Conservation (phyloP, 2,329 filamentous ascomycete genomes). For the Cladophialophora bantiana region DNA sequence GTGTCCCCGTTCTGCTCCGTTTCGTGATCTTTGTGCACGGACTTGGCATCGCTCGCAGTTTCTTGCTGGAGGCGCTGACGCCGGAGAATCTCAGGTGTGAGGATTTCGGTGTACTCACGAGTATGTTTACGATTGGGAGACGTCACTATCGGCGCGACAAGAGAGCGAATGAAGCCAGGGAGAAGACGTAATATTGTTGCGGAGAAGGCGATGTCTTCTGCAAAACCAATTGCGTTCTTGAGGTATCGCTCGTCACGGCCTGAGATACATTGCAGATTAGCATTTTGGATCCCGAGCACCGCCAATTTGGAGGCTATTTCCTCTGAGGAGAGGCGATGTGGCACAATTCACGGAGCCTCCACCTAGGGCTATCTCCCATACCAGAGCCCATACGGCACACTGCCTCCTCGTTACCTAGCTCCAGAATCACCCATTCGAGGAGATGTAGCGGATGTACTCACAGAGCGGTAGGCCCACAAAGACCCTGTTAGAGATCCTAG, state of each 20-base stretch:
- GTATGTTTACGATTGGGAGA: constrained; percentile 58
- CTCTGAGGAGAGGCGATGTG: background rate
- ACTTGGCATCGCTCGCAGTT: constrained; percentile 44
- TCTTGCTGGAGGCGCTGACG: constrained; percentile 53
- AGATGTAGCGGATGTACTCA: constrained; percentile 19
- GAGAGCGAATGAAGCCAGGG: constrained; percentile 57
- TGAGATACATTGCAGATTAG: background rate
- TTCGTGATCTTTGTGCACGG: constrained; percentile 44
- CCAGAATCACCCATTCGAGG: background rate
- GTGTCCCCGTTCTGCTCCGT: background rate
- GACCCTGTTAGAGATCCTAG: constrained; percentile 52
- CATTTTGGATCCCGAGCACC: background rate
- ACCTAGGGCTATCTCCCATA: background rate
- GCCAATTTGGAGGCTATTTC: background rate
- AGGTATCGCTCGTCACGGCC: constrained; percentile 49
- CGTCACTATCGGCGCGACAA: constrained; percentile 58
- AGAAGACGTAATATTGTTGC: constrained; percentile 56
- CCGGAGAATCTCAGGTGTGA: constrained; percentile 58
- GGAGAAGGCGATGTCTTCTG: constrained; percentile 57
- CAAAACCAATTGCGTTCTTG: constrained; percentile 57
- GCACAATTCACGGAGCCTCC: background rate
- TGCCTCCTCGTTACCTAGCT: background rate
- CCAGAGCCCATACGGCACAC: background rate
- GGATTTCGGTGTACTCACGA: constrained; percentile 51
- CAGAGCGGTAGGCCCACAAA: constrained; percentile 55